Evolutionary conservation across 192 early-diverging fungal species (phyloP).

Genomic region (Umbelopsis isabellina): DNA sequence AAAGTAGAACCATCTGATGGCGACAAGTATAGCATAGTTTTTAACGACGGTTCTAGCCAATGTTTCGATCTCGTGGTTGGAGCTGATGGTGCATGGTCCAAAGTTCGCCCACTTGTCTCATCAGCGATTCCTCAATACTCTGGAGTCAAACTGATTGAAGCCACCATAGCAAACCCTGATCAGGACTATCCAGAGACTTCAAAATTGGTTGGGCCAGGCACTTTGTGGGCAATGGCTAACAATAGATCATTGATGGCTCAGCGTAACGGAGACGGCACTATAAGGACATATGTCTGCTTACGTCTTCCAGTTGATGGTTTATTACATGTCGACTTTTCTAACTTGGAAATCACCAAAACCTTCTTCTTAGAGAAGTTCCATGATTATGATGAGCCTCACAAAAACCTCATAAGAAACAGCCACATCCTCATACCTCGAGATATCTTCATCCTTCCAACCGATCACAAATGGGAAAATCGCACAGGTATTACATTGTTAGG

Average conservation of each 20-base stretch:
- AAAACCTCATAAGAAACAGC: conserved; percentile 20
- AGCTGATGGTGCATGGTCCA: conserved; percentile 62
- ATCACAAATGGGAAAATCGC: conserved; percentile 30
- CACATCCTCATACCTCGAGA: conserved; percentile 19
- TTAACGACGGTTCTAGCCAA: conserved; percentile 33
- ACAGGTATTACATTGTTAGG: conserved; percentile 47
- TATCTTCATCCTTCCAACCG: conserved; percentile 40
- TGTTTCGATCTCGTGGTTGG: conserved; percentile 48
- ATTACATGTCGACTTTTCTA: conserved; percentile 25
- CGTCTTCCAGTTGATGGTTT: conserved; percentile 35
- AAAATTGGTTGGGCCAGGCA: conserved; percentile 42
- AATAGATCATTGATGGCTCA: conserved; percentile 42
- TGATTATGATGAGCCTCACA: conserved; percentile 27
- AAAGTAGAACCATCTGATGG: conserved; percentile 18
- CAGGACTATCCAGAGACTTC: conserved; percentile 28
- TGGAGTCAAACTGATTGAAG: conserved; percentile 48
- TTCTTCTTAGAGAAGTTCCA: conserved; percentile 28
- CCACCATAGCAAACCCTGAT: conserved; percentile 39
- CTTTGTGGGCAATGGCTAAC: conserved; percentile 35
- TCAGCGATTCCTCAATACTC: conserved; percentile 44
- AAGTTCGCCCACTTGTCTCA: conserved; percentile 44
- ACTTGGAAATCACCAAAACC: background rate
- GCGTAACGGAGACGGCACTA: conserved; percentile 35
- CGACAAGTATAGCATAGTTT: conserved; percentile 16
- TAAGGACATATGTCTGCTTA: conserved; percentile 40